Conservation (phyloP, 306 rosid species). For the Acmispon strigosus region DNA sequence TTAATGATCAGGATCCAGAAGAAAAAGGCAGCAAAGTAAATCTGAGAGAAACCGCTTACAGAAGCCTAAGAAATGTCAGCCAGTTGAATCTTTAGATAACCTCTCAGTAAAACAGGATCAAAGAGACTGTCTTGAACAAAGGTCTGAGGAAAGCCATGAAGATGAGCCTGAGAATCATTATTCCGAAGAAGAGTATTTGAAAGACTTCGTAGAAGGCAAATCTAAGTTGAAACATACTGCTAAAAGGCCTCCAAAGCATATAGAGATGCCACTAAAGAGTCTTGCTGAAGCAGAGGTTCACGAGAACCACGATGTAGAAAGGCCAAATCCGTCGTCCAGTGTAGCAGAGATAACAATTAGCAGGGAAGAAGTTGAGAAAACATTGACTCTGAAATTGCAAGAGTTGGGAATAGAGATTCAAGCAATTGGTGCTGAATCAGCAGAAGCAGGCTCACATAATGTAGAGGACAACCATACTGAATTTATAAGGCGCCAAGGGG, state of each 20-base stretch:
- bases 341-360: slow-evolving; percentile 1
- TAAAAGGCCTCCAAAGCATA: slow-evolving; percentile 17
- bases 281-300: slow-evolving; percentile 21
- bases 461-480: slow-evolving; percentile 23
- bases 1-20: slow-evolving; percentile 28
- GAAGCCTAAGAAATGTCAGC: slow-evolving; percentile 8
- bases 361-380: slow-evolving; percentile 27
- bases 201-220: slow-evolving; percentile 25
- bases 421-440: slow-evolving; percentile 29
- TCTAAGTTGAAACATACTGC: slow-evolving; percentile 6
- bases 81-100: not conserved
- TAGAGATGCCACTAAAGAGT: slow-evolving; percentile 8
- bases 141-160: not conserved
- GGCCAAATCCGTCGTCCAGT: too few relatives aligned
- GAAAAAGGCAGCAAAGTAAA: slow-evolving; percentile 20
- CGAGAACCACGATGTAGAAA: not conserved
- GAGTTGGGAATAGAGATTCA: slow-evolving; percentile 32
- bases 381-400: slow-evolving; percentile 33
- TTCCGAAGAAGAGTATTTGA: slow-evolving; percentile 27
- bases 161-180: slow-evolving; percentile 7
- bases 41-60: not conserved
- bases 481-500: slow-evolving; percentile 40
- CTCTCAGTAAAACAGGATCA: slow-evolving; percentile 6
- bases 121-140: too few relatives aligned
- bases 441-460: slow-evolving; percentile 17